Evolutionary conservation across 306 rosid species (phyloP).

Genomic region (Lathyrus oleraceus): DNA sequence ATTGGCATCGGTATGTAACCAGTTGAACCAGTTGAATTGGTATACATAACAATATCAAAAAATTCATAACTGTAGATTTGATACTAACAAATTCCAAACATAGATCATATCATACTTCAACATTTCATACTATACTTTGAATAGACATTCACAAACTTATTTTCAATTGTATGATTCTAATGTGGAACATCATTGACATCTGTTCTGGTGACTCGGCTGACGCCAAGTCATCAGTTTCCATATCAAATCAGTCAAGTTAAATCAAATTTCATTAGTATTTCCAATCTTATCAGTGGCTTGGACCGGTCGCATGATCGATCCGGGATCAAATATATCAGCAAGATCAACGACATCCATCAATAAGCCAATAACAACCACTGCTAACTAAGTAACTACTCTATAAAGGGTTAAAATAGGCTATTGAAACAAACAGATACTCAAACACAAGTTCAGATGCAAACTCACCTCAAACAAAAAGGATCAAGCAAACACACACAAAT

Average conservation of each 20-base stretch:
- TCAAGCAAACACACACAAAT: constrained; percentile 13
- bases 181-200: not conserved
- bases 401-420: too few species aligned
- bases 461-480: constrained; percentile 34
- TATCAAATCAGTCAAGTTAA: not conserved
- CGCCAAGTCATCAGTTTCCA: not conserved
- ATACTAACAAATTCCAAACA: not conserved
- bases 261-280: not conserved
- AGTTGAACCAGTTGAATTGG: not conserved
- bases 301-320: not conserved
- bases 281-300: not conserved
- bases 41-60: not conserved
- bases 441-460: constrained; percentile 19
- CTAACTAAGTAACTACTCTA: too few species aligned
- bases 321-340: constrained; percentile 22
- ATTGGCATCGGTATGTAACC: not conserved
- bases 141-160: not conserved
- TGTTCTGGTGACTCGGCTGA: not conserved
- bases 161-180: not conserved
- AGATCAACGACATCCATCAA: constrained; percentile 30
- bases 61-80: not conserved
- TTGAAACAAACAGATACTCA: constrained; percentile 7
- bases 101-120: not conserved
- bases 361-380: constrained; percentile 1
- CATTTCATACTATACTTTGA: not conserved